Base-by-base conservation (phyloP, 2,329 filamentous ascomycete genomes). In the Plenodomus biglobosus region DNA sequence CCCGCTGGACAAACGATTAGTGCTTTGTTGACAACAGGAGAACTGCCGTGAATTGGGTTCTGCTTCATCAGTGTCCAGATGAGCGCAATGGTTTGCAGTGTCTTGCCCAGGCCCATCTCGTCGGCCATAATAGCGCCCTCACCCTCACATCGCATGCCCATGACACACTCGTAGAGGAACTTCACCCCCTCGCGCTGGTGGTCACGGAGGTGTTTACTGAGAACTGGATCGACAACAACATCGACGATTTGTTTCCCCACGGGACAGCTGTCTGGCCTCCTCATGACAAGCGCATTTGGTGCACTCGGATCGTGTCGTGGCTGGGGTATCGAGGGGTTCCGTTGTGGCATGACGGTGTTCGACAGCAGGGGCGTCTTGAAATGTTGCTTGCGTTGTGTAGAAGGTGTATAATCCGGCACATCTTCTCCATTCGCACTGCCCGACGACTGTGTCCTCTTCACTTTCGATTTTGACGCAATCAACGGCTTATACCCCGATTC, bases 21-120 rank as follows among this genome's bases (percentile, higher is more conserved):
- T 1, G 85, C 86, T 62, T 88, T 89, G 55, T 81, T 86, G 39
- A 89, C 78, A 0, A 88, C 80, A 1, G 85, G 82, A 2, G 72
- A 59, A 21, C 75, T 77, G 34, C 80, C 80, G 56, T 83, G 76
- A 5, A 87, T 76, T 0, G 85, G 85, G 61, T 85, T 88, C 61
- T 89, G 86, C 66, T 88, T 88, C 52, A 89, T 70, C 27, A 89
- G 68, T 1, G 86, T 89, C 86, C 86, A 89, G 11, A 89, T 64
- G 38, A 89, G 70, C 2, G 86, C 76, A 60, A 90, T 89, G 0
- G 86, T 88, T 61, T 89, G 86, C 27, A 89, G 65, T 1, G 86
- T 88, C 71, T 90, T 90, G 17, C 86, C 86, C 1, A 90, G 69
- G 0, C 86, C 86, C 86, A 90, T 90, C 58, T 89, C 86, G 63